Percentiles rank a stretch among this genome's conserved stretches.
Evolutionary conservation across 1,284 basidiomycete genomes (phyloP).

Genomic region (Ganoderma leucocontextum): DNA sequence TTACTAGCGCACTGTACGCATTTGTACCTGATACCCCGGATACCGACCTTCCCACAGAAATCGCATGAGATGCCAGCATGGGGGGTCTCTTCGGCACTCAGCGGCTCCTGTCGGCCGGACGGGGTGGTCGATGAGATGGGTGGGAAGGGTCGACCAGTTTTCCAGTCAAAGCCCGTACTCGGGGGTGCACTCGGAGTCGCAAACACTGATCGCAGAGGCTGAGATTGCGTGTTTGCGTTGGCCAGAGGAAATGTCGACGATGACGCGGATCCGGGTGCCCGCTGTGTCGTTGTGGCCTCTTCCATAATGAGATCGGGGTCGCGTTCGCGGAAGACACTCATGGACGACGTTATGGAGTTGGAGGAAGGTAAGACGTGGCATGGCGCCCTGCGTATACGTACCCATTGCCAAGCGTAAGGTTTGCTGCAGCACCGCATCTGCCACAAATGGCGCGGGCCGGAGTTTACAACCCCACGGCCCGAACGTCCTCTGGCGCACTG

Average conservation of each 20-base stretch:
- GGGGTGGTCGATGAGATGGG: background rate
- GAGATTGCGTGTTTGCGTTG: background rate
- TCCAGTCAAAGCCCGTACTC: background rate
- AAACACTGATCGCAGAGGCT: background rate
- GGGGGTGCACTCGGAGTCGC: background rate
- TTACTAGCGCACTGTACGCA: conserved; percentile 75
- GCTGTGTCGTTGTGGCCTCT: background rate
- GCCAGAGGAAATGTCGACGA: background rate
- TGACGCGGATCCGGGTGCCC: background rate
- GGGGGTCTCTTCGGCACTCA: conserved; percentile 14
- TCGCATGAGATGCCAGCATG: conserved; percentile 63
- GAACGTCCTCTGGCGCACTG: too few species aligned
- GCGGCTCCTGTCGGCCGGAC: too few species aligned
- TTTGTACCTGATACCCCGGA: conserved; percentile 73
- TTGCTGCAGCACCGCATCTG: too few species aligned
- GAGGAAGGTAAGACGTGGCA: background rate
- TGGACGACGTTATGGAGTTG: background rate
- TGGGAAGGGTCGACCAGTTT: background rate
- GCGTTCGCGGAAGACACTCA: background rate
- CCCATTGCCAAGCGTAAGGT: too few species aligned
- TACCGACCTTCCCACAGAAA: conserved; percentile 52
- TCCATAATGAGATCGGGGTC: background rate
- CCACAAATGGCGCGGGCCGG: too few species aligned
- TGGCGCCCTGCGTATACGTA: too few species aligned
- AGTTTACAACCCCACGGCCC: too few species aligned